Evolutionary conservation across 2,329 filamentous ascomycete genomes (phyloP), one percentile per base, ranked within the genome.

Genomic region (Clarireedia hainanense): DNA sequence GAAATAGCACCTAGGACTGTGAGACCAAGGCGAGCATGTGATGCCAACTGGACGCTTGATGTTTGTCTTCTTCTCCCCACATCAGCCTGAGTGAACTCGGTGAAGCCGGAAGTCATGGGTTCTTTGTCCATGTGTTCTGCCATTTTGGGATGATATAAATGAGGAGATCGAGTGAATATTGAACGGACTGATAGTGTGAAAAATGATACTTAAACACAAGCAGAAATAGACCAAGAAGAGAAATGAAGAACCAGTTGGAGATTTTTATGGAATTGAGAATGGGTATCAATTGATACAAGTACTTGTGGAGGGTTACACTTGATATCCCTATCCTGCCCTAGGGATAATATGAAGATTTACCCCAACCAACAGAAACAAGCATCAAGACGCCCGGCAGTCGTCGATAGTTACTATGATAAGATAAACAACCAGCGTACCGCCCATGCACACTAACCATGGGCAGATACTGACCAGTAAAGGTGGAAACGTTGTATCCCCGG

Each of bases 1-100:
- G 76, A 74, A 17, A 76, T 71, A 17, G 84, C 70, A 27, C 76
- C 75, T 34, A 85, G 65, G 5, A 69, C 65, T 0, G 76, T 81
- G 57, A 81, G 68, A 48, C 71, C 76, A 3, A 78, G 62, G 14
- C 76, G 74, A 47, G 72, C 70, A 47, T 56, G 48, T 23, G 50
- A 43, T 9, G 30, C n/a, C 9, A 56, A n/a, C 17, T 12, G 42
- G 14, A 46, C 20, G 10, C 42, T 46, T 4, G 30, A 37, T 68
- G 71, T 58, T 81, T 74, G 56, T 78, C 26, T 34, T 10, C 17
- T 34, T 47, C 27, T 58, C 17, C 10, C 60, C 55, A 50, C 57
- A 23, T 23, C 20, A 42, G 24, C 48, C 43, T 30, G 49, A 2
- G 48, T 47, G 10, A 55, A 52, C 24, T 52, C 30, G 34, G 45